Base-by-base conservation (phyloP, 805 yeast species). In the Lipomyces yamadae region DNA sequence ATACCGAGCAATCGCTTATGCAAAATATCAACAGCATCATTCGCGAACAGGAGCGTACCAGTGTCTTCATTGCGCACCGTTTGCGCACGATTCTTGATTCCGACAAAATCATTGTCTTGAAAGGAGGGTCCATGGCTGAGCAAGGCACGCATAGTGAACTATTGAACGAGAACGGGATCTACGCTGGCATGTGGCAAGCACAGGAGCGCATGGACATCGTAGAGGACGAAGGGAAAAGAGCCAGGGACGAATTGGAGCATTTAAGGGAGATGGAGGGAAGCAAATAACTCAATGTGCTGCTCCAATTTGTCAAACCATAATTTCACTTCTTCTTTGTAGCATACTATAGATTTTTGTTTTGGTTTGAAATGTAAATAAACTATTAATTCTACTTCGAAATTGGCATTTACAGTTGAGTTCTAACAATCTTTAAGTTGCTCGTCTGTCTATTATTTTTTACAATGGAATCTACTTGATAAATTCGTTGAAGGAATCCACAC, bases 31-130 rank as follows among this genome's bases (percentile, higher is more conserved):
- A 88, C 71, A 74, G 79, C 2, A 85, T 91, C 32, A 89, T 95
- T 76, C 81, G 78, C 60, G 85, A 85, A 32, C 77, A 81, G 13
- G 76, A 78, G 15, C 86, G 85, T 67, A 95, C 99, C 1, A 90
- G 91, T 72, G 87, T 95, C 4, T 90, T 92, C 72, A 92, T 95
- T 78, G 99, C 99, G 0, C 99, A 95, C 76, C 80, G 99, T 70
- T 81, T 94, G 74, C 84, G 98, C 76, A 95, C 98, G 0, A 90
- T 95, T 62, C 96, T 97, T 11, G 98, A 94, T 76, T 45, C 97
- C 1, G 98, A 95, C 74, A 92, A 91, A 80, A 95, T 95, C 73
- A 90, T 95, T 69, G 98, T 94, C 1, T 80, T 95, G 68, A 84
- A 87, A 62, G 83, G 85, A 61, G 99, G 99, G 7, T 66, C 76